Evolutionary conservation across 768 basidiomycete genomes (phyloP), one percentile per base, ranked within the genome.

Genomic region (Hirschioporus abietinus): DNA sequence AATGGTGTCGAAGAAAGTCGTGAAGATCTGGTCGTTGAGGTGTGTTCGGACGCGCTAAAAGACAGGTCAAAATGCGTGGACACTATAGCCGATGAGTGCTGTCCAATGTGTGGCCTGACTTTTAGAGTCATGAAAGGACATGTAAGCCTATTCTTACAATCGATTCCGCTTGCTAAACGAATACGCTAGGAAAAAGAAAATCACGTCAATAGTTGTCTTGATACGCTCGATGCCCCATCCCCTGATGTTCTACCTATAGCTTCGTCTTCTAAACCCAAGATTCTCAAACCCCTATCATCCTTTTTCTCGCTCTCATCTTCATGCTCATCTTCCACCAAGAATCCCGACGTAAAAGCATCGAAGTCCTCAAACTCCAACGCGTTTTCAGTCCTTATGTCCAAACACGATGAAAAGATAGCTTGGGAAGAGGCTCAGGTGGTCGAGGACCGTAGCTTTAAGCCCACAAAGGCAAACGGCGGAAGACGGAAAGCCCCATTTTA

Each of bases 311-410:
- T 70, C 71, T 24, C 65, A 68, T 69, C 69, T 25, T 35, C 62
- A 62, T 69, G 71, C 66, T 69, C 62, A 69, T 71, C 24, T 70
- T 52, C 26, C 67, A 65, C 17, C 58, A 66, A 27, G 17, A 30
- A 30, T 30, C 8, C 30, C 30, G 30, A 30, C 8, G 30, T 3
- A 30, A 30, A 30, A 30, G 67, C 70, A 15, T 63, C 67, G 63
- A 68, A 68, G n/a, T 64, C 69, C n/a, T 52, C 66, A 25, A 72
- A 72, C 0, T 70, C 77, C 6, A 81, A 86, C 68, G 78, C 86
- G 0, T 98, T 96, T 76, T 89, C 89, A 0, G 81, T 91, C n/a
- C 82, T 99, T 52, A 97, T 99, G 95, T 84, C 88, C n/a, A 89
- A 91, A 1, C 81, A 87, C 70, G 89, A 88, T 69, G 93, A 96